Percentiles rank a stretch among this genome's conserved stretches.
Evolutionary conservation across 192 early-diverging fungal genomes (phyloP).

Genomic region (Geranomyces variabilis): DNA sequence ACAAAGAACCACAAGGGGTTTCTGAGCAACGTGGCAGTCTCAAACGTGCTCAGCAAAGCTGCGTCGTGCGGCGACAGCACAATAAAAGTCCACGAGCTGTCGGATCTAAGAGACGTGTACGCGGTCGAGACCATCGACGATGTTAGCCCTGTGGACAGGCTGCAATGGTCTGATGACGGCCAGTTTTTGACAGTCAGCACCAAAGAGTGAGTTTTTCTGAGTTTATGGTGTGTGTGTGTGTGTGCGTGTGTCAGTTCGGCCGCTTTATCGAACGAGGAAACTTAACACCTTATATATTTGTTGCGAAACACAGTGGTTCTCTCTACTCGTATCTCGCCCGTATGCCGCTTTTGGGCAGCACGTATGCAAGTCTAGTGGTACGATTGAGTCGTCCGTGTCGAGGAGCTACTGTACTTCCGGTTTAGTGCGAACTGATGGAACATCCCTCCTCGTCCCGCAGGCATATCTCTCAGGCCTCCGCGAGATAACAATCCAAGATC

Average conservation of each 20-base stretch:
- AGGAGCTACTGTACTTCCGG: no score
- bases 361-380: slow-evolving; percentile 39
- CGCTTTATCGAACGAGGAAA: no score
- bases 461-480: slow-evolving; percentile 39
- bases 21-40: slow-evolving; percentile 45
- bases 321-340: slow-evolving; percentile 47
- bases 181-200: slow-evolving; percentile 52
- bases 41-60: slow-evolving; percentile 41
- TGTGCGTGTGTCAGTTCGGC: no score
- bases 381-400: neutral
- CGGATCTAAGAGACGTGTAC: slow-evolving; percentile 53
- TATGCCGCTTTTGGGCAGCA: slow-evolving; percentile 43
- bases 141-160: slow-evolving; percentile 33
- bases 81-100: slow-evolving; percentile 55
- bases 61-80: slow-evolving; percentile 52
- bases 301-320: slow-evolving; percentile 29
- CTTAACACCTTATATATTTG: no score
- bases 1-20: slow-evolving; percentile 47
- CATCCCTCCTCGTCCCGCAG: neutral
- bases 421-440: no score
- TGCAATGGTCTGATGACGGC: slow-evolving; percentile 56
- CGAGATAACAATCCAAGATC: slow-evolving; percentile 47
- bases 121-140: slow-evolving; percentile 56
- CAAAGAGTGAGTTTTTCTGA: slow-evolving; percentile 34
- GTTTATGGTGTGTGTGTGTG: neutral